phyloP scores from a whole-genome alignment of 495 filamentous ascomycete species.

The Daldinia loculata region DNA sequence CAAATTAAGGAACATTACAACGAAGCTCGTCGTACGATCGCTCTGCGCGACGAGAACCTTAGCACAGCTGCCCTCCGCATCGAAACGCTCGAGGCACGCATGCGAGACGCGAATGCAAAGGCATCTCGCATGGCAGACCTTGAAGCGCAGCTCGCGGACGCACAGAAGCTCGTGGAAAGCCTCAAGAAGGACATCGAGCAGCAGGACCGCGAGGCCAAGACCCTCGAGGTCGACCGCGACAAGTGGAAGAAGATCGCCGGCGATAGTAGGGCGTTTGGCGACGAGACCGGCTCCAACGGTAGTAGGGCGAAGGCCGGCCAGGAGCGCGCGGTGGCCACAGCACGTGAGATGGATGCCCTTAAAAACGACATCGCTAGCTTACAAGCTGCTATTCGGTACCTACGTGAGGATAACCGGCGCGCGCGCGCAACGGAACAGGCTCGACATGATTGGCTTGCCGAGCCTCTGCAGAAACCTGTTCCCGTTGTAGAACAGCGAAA shows the following conservation, averaged over 20 bases:
- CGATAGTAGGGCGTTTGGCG: conserved; percentile 67
- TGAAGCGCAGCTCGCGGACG: conserved; percentile 66
- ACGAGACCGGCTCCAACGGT: conserved; percentile 48
- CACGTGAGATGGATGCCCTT: conserved; percentile 77
- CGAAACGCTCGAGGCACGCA: conserved; percentile 84
- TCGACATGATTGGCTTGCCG: conserved; percentile 69
- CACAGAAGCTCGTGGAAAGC: conserved; percentile 60
- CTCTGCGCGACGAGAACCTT: conserved; percentile 69
- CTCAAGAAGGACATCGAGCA: conserved; percentile 72
- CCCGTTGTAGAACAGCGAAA: conserved; percentile 64
- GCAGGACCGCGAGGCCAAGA: conserved; percentile 64
- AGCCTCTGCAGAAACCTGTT: conserved; percentile 65
- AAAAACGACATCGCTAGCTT: conserved; percentile 74
- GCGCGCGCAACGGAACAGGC: conserved; percentile 69
- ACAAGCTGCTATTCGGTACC: conserved; percentile 77
- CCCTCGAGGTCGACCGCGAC: conserved; percentile 70
- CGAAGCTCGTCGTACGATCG: conserved; percentile 69
- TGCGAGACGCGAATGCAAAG: conserved; percentile 80
- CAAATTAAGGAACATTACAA: conserved; percentile 77
- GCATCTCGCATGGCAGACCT: conserved; percentile 69
- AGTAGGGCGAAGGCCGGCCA: conserved; percentile 61
- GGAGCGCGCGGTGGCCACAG: conserved; percentile 70
- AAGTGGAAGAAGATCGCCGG: conserved; percentile 79
- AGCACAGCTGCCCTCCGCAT: conserved; percentile 87
- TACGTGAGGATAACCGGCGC: conserved; percentile 79